Base-by-base conservation (phyloP, 2,329 filamentous ascomycete genomes). In the Daldinia eschscholtzii region DNA sequence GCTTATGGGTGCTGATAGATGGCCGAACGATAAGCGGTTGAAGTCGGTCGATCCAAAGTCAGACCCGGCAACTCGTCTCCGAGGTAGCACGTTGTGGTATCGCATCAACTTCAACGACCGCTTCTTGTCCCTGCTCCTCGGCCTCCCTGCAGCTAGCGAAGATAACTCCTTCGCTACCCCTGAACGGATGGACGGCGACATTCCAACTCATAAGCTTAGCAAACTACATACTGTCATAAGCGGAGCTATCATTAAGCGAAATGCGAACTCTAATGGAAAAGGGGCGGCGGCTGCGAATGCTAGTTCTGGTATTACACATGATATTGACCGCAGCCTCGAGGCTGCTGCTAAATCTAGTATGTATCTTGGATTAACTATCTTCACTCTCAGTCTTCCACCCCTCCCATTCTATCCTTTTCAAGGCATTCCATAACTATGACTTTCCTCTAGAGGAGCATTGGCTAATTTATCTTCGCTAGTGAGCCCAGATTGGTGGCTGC, bases 51-150 rank as follows among this genome's bases (percentile, higher is more conserved):
- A 84, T 37, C 77, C 80, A 0, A 72, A 74, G 0, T 74, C 78
- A 0, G 75, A 82, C 26, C 78, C 78, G 1, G 64, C 67, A 33
- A 69, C 64, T 1, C 68, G 75, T 13, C 75, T 81, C 6, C 75
- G 76, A 4, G 79, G 74, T 13, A 75, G 67, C 61, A 64, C 73
- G 2, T 73, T 87, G 5, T 88, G 86, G 86, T 83, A 81, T 71
- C 82, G 83, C 41, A 81, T 87, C 42, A 82, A 84, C 64, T 82
- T 80, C 69, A 80, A 77, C 48, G 87, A 89, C 62, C 82, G 86
- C 5, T 84, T 84, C 63, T 71, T 86, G 7, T 86, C 83, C 0
- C 79, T 88, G 2, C 78, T 87, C 15, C 80, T 88, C 0, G 85
- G 85, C 0, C 79, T 88, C 4, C 79, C 85, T 0, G 80, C 81